Conservation (phyloP, 2,329 filamentous ascomycete species). For the Claviceps pazoutovae region DNA sequence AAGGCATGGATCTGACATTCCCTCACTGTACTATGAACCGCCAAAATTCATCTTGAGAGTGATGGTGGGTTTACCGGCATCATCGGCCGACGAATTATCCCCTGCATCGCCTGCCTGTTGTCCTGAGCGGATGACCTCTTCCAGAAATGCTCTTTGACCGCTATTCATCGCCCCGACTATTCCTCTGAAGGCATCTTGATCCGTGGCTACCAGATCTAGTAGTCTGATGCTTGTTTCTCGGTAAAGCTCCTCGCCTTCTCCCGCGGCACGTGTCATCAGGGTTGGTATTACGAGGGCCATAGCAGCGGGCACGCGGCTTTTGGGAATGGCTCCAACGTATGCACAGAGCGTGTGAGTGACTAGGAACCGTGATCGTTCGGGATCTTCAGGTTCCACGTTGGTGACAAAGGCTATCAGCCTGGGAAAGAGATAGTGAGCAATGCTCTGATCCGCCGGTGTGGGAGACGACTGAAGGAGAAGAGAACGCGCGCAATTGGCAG, state of each 20-base stretch:
- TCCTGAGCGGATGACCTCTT: constrained; percentile 61
- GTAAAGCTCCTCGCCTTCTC: constrained; percentile 47
- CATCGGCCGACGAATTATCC: constrained; percentile 25
- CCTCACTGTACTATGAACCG: constrained; percentile 14
- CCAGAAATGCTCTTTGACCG: constrained; percentile 62
- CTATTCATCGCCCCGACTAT: constrained; percentile 59
- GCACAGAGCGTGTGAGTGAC: constrained; percentile 62
- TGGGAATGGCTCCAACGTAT: constrained; percentile 42
- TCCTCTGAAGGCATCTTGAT: constrained; percentile 59
- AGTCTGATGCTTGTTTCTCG: constrained; percentile 62
- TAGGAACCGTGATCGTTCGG: constrained; percentile 58
- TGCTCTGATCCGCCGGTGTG: constrained; percentile 53
- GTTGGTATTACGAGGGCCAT: constrained; percentile 67
- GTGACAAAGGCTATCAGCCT: constrained; percentile 64
- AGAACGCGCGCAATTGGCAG: constrained; percentile 77
- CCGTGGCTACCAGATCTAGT: constrained; percentile 64
- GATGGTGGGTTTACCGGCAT: constrained; percentile 60
- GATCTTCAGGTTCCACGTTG: constrained; percentile 58
- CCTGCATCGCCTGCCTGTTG: constrained; percentile 29
- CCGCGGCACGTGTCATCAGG: constrained; percentile 57
- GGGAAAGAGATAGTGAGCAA: constrained; percentile 62
- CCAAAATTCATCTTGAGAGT: constrained; percentile 91
- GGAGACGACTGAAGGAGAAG: constrained; percentile 55
- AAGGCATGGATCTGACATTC: not conserved
- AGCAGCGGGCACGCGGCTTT: constrained; percentile 39